These are phyloP conservation scores for Suhomyces atakaporum DNA, from an alignment of 1,139 yeast species.

Conservation along the genomic window DNA sequence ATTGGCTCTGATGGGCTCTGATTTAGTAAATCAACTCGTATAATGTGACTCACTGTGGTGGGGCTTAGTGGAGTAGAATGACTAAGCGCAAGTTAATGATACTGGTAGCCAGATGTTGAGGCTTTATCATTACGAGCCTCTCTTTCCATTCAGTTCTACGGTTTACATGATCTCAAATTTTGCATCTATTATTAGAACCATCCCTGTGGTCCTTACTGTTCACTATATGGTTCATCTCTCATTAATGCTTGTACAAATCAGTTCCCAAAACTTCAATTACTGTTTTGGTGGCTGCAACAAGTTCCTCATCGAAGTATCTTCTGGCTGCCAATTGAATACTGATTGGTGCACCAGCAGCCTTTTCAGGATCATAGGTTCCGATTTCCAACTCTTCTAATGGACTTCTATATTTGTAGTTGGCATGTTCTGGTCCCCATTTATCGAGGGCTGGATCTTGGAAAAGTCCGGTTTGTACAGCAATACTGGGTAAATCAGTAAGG, in stretches of 20 bases:
- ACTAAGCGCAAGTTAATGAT: too few relatives aligned
- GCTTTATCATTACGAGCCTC: too few relatives aligned
- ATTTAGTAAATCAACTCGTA: too few relatives aligned
- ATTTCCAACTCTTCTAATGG: conserved; percentile 48
- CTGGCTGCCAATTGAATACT: conserved; percentile 52
- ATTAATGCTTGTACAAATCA: conserved; percentile 20
- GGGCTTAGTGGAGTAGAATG: too few relatives aligned
- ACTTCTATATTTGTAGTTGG: conserved; percentile 37
- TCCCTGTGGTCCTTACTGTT: neutral
- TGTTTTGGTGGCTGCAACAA: conserved; percentile 46
- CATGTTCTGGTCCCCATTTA: conserved; percentile 38
- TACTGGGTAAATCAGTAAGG: conserved; percentile 62
- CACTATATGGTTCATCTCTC: neutral
- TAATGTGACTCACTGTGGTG: too few relatives aligned
- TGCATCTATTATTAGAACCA: neutral
- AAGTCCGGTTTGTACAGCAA: conserved; percentile 62
- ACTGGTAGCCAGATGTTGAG: too few relatives aligned
- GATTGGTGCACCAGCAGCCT: conserved; percentile 54
- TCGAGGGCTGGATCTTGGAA: conserved; percentile 54
- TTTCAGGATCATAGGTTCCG: conserved; percentile 36
- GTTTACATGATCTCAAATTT: neutral
- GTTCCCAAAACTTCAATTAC: conserved; percentile 29
- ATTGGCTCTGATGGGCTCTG: too few relatives aligned
- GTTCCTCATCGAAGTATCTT: conserved; percentile 56
- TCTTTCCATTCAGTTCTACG: too few relatives aligned